phyloP scores from a whole-genome alignment of 139 green algal genomes.

The Tetradesmus obliquus region DNA sequence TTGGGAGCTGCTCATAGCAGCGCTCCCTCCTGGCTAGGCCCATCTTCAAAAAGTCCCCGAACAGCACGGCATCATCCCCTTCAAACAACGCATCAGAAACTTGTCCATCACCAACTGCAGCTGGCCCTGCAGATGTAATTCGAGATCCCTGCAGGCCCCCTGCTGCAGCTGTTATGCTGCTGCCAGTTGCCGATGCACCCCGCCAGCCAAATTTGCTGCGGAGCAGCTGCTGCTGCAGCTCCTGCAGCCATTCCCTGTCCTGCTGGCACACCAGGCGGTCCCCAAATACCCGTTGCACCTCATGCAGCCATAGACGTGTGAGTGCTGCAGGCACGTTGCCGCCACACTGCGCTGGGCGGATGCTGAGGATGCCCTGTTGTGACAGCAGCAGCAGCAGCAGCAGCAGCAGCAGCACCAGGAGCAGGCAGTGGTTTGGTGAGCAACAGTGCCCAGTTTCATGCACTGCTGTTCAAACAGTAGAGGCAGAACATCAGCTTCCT shows the following conservation, averaged over 20 bases:
- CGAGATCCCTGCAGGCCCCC: neutral
- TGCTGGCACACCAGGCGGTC: constrained; percentile 68
- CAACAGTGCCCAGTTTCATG: neutral
- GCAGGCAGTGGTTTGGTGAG: neutral
- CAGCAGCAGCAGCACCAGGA: constrained; percentile 34
- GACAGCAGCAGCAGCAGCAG: constrained; percentile 52
- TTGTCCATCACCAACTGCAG: neutral
- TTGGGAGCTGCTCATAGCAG: constrained; percentile 75
- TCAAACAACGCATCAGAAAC: constrained; percentile 18
- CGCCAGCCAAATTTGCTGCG: constrained; percentile 45
- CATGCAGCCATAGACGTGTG: constrained; percentile 79
- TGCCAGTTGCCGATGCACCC: neutral
- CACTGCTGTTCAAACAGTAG: too few relatives aligned
- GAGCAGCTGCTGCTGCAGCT: constrained; percentile 63
- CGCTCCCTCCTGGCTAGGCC: constrained; percentile 63
- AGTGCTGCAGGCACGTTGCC: constrained; percentile 51
- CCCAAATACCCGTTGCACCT: constrained; percentile 50
- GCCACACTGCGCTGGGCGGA: constrained; percentile 65
- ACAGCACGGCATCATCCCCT: neutral
- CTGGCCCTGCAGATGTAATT: neutral
- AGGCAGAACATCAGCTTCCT: neutral
- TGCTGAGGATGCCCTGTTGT: constrained; percentile 70
- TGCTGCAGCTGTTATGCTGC: neutral
- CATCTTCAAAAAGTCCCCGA: constrained; percentile 72
- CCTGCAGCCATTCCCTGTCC: constrained; percentile 69